phyloP scores from a whole-genome alignment of 2,329 filamentous ascomycete genomes.

The Bipolaris oryzae region DNA sequence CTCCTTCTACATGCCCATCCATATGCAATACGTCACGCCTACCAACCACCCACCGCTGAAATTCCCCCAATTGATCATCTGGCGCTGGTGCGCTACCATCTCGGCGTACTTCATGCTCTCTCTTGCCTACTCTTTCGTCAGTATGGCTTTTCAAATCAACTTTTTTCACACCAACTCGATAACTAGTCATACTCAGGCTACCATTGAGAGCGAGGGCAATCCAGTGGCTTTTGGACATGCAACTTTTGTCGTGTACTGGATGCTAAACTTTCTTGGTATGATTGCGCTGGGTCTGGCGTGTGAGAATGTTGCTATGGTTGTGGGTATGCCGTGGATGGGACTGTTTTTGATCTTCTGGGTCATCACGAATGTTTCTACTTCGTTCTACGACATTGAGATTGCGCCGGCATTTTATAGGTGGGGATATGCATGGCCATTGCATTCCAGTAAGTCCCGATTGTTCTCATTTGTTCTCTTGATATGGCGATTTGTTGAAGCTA shows the following conservation, averaged over 20 bases:
- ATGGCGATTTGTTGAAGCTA: not conserved
- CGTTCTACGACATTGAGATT: constrained; percentile 65
- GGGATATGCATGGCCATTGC: constrained; percentile 69
- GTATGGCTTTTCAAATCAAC: constrained; percentile 67
- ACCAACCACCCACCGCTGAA: constrained; percentile 64
- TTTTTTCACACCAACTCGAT: constrained; percentile 55
- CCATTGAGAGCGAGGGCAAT: constrained; percentile 47
- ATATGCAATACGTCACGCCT: constrained; percentile 63
- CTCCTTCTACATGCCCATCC: constrained; percentile 68
- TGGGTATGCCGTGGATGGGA: constrained; percentile 66
- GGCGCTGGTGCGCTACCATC: constrained; percentile 63
- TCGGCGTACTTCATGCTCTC: constrained; percentile 66
- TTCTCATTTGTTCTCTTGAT: not conserved
- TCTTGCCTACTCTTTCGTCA: constrained; percentile 67
- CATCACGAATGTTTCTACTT: constrained; percentile 66
- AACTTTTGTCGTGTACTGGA: constrained; percentile 68
- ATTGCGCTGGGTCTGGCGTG: constrained; percentile 66
- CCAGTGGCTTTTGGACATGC: constrained; percentile 62
- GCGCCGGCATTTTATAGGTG: constrained; percentile 65
- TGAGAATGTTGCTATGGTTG: constrained; percentile 68
- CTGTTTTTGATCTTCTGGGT: constrained; percentile 72
- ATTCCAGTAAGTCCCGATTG: constrained; percentile 54
- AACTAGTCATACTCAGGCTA: constrained; percentile 53
- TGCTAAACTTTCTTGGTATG: constrained; percentile 69
- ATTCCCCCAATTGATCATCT: constrained; percentile 63